Evolutionary conservation across 768 basidiomycete genomes (phyloP).

Genomic region (Mycena haematopus): DNA sequence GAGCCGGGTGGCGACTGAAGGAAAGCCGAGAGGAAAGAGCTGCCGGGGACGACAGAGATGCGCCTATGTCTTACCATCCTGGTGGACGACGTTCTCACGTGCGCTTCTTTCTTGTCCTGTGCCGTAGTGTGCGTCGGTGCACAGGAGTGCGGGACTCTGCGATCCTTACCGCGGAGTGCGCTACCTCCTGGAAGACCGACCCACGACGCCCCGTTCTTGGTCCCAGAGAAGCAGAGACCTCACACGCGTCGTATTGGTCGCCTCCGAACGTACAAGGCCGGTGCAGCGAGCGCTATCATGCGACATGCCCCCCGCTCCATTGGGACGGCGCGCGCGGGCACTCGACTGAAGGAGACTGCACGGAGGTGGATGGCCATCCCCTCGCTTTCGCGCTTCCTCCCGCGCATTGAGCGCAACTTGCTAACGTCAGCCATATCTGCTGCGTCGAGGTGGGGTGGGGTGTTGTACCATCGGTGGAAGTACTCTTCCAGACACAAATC

Average conservation of each 20-base stretch:
- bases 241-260: slow-evolving; percentile 2
- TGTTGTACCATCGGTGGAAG: slow-evolving; percentile 16
- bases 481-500: slow-evolving; percentile 11
- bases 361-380: too few relatives aligned
- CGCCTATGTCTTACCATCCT: not conserved
- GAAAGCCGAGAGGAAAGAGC: slow-evolving; percentile 78
- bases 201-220: not conserved
- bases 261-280: not conserved
- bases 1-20: slow-evolving; percentile 44
- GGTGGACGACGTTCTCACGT: too few relatives aligned
- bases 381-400: too few relatives aligned
- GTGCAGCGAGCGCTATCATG: not conserved
- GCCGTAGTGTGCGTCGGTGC: too few relatives aligned
- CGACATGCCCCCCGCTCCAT: slow-evolving; percentile 1
- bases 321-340: too few relatives aligned
- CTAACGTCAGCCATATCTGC: too few relatives aligned
- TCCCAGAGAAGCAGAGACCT: not conserved
- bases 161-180: too few relatives aligned
- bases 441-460: slow-evolving; percentile 1
- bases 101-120: too few relatives aligned
- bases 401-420: too few relatives aligned
- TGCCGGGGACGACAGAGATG: slow-evolving; percentile 62
- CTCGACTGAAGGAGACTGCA: too few relatives aligned
- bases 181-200: slow-evolving; percentile 6
- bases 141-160: too few relatives aligned